Evolutionary conservation across 768 basidiomycete genomes (phyloP), one percentile per base, ranked within the genome.

Genomic region (Auricularia cornea): DNA sequence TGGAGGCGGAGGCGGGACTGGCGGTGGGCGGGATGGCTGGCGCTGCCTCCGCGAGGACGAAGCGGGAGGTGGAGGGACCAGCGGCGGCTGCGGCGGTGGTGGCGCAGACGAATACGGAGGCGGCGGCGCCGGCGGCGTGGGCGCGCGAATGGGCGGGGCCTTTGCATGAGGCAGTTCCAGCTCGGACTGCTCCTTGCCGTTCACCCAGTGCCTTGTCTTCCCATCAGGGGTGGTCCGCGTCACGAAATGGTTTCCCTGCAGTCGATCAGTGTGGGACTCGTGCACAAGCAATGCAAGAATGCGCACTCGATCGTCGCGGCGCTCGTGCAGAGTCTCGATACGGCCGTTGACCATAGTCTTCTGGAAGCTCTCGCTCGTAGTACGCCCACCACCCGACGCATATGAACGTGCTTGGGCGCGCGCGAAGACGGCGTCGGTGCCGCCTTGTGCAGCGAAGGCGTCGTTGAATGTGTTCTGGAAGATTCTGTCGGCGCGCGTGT

Each of bases 241-340:
- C 57, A 88, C 76, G 71, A 90, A 87, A 68, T 89, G 87, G 66
- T 89, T 89, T 2, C 90, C 90, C 89, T 92, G 65, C 2, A 54
- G 62, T 63, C 54, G 51, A 70, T 62, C 59, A 59, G 59, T 69
- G n/a, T 12, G 1, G 44, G 6, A 12, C 6, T 18, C 5, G 3
- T 16, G 44, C 44, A 48, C 6, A 48, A 23, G 5, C 6, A 1
- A 18, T 6, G 11, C 5, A 6, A 2, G 5, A 3, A 20, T 6
- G 20, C 44, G 6, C 44, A 48, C 44, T 18, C 23, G 10, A 23
- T 23, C 44, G 20, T 48, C 44, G 20, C 44, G 23, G 44, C 44
- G 44, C 44, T 48, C 44, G 23, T 48, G 44, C 44, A 48, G 6
- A 20, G 16, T 23, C 20, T 48, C 44, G 23, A 48, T 23, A 18